Percentiles rank a stretch among this genome's conserved stretches.
These are phyloP conservation scores for Ceratocystis huliohia DNA, from an alignment of 2,329 filamentous ascomycete genomes.

Conservation along the genomic window DNA sequence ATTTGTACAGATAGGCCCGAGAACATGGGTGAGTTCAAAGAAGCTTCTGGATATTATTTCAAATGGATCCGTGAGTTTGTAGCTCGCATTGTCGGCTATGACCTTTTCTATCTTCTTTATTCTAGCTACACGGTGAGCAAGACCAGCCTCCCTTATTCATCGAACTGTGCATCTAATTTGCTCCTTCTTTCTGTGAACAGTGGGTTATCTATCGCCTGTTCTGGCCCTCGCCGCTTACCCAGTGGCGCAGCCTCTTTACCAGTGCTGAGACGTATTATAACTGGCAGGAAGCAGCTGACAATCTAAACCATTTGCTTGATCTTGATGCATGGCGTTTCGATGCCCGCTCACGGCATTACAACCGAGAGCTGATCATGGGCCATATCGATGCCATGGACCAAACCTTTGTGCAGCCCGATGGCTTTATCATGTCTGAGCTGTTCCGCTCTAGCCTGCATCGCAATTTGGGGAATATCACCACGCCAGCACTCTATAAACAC, in stretches of 20 bases:
- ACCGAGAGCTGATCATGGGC: constrained; percentile 71
- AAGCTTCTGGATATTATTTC: constrained; percentile 2
- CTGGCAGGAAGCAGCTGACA: constrained; percentile 73
- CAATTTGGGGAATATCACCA: constrained; percentile 77
- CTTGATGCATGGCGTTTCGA: constrained; percentile 79
- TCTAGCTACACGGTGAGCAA: constrained; percentile 9
- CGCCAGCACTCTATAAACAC: constrained; percentile 67
- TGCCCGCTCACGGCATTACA: constrained; percentile 67
- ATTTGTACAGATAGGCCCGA: neutral
- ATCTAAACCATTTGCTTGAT: constrained; percentile 69
- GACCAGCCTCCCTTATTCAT: neutral
- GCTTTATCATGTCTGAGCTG: constrained; percentile 63
- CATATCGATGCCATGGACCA: constrained; percentile 58
- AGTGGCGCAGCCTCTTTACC: constrained; percentile 35
- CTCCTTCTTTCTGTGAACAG: neutral
- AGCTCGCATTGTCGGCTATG: constrained; percentile 15
- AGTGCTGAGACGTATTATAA: constrained; percentile 64
- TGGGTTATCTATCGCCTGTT: constrained; percentile 17
- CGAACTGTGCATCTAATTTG: neutral
- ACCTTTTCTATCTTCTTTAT: constrained; percentile 13
- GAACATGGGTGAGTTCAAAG: neutral
- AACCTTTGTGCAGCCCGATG: constrained; percentile 57
- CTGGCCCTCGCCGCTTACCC: constrained; percentile 16
- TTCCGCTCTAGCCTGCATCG: constrained; percentile 67
- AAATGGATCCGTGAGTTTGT: constrained; percentile 1